phyloP scores from a whole-genome alignment of 331 rosid species.

The Spiraea crenata region DNA sequence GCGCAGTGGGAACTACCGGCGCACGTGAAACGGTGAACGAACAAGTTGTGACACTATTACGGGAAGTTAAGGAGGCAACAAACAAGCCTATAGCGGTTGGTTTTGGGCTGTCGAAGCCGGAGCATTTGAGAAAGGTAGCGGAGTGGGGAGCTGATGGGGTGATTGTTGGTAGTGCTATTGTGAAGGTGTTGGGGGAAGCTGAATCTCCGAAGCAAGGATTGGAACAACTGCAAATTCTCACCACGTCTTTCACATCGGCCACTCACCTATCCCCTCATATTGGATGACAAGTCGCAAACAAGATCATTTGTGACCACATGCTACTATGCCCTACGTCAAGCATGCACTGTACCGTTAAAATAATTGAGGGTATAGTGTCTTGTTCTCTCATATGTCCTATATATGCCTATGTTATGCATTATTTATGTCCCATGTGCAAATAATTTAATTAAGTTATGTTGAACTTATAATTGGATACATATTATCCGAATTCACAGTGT shows the following conservation, averaged over 20 bases:
- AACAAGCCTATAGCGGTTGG: conserved; percentile 88
- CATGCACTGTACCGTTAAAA: too few species aligned
- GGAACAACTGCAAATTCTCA: conserved; percentile 50
- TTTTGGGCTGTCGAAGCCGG: conserved; percentile 83
- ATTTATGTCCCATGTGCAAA: too few species aligned
- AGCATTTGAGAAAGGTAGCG: conserved; percentile 74
- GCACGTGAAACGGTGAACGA: not conserved
- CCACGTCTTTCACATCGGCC: conserved; percentile 61
- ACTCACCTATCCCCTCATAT: conserved; percentile 15
- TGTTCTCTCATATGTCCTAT: too few species aligned
- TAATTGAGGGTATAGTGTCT: too few species aligned
- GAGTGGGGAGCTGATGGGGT: conserved; percentile 96
- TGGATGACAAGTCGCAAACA: too few species aligned
- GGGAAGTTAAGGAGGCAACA: conserved; percentile 45
- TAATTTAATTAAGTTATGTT: too few species aligned
- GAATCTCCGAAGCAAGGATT: conserved; percentile 71
- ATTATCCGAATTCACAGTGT: too few species aligned
- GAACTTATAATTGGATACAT: too few species aligned
- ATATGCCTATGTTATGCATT: too few species aligned
- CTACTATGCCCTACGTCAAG: too few species aligned
- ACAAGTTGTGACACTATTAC: conserved; percentile 7
- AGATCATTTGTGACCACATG: too few species aligned
- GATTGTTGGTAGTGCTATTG: conserved; percentile 89
- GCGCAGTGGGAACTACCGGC: not conserved
- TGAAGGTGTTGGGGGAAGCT: conserved; percentile 73